A percentile compares a stretch with the other conserved stretches of the same genome.
phyloP scores from a whole-genome alignment of 768 basidiomycete genomes.

The Rhodotorula paludigena region DNA sequence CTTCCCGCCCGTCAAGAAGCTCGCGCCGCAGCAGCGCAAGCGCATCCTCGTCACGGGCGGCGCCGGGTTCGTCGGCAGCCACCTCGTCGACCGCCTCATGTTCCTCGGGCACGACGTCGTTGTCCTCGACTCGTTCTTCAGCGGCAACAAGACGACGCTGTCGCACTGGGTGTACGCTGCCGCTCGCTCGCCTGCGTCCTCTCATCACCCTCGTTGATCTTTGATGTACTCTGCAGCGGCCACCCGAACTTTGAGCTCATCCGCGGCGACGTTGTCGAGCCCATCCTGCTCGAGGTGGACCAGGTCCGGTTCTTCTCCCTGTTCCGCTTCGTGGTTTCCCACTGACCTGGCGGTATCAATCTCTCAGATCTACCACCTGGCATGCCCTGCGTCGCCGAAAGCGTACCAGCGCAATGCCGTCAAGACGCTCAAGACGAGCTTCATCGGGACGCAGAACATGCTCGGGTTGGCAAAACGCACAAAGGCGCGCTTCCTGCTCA shows the following conservation, averaged over 20 bases:
- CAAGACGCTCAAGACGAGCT: constrained; percentile 97
- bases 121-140: constrained; percentile 98
- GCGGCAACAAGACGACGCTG: constrained; percentile 93
- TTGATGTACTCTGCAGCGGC: constrained; percentile 53
- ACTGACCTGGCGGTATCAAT: constrained; percentile 15
- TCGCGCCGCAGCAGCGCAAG: constrained; percentile 71
- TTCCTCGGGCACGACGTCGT: constrained; percentile 75
- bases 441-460: constrained; percentile 98
- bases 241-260: constrained; percentile 99
- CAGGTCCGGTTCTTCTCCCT: constrained; percentile 45
- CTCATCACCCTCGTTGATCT: neutral
- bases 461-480: constrained; percentile 94
- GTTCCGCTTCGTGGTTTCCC: neutral
- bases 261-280: constrained; percentile 93
- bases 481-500: constrained; percentile 93
- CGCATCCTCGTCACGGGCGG: constrained; percentile 93
- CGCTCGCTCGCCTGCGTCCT: too few relatives aligned
- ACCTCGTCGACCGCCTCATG: constrained; percentile 94
- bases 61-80: constrained; percentile 98
- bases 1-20: constrained; percentile 86
- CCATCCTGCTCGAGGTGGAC: constrained; percentile 98
- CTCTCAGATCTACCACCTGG: constrained; percentile 97
- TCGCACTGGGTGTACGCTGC: constrained; percentile 66
- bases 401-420: constrained; percentile 92
- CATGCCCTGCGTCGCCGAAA: constrained; percentile 64